A percentile compares a stretch with the other conserved stretches of the same genome.
Conservation (phyloP, 2,329 filamentous ascomycete species). For the Monosporascus sp. region DNA sequence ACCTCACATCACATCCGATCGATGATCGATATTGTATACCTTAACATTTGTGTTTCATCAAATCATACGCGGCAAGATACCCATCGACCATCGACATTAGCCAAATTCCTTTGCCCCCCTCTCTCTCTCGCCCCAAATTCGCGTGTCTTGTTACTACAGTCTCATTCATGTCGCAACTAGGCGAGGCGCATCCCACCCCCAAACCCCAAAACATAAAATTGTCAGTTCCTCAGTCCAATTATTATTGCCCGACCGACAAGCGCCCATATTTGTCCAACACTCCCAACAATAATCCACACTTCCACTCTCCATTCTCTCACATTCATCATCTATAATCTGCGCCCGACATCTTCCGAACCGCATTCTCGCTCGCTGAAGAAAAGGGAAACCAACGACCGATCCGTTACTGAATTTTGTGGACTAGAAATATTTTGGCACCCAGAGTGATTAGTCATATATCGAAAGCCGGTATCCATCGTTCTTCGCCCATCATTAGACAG, state of each 20-base stretch:
- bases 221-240: background rate
- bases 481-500: background rate
- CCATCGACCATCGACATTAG: no score
- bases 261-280: background rate
- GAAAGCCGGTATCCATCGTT: background rate
- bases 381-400: no score
- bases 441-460: background rate
- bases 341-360: background rate
- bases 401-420: background rate
- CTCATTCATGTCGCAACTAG: background rate
- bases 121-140: background rate
- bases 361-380: background rate
- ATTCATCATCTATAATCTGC: background rate
- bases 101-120: no score
- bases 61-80: no score
- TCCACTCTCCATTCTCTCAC: background rate
- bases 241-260: background rate
- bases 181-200: background rate
- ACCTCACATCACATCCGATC: no score
- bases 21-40: no score
- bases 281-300: background rate
- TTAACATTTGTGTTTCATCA: no score
- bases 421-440: background rate
- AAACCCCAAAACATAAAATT: background rate
- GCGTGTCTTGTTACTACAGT: background rate